Evolutionary conservation across 2,329 filamentous ascomycete species (phyloP).

Genomic region (Alternaria alternata): DNA sequence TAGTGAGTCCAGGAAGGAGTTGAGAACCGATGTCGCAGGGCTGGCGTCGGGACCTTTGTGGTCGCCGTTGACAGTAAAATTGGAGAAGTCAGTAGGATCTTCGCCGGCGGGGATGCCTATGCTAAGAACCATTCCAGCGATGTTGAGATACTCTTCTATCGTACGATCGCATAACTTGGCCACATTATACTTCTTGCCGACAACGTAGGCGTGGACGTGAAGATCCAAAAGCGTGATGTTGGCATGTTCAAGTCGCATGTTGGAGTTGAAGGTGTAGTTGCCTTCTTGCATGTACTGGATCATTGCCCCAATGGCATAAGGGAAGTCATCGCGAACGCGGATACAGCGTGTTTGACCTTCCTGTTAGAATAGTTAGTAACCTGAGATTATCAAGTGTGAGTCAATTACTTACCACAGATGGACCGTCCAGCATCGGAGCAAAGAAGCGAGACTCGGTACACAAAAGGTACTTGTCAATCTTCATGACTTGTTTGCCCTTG

Average conservation of each 20-base stretch:
- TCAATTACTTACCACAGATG: conserved; percentile 13
- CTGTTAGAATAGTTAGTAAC: not conserved
- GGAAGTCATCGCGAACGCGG: conserved; percentile 33
- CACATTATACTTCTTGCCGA: conserved; percentile 32
- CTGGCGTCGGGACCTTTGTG: not conserved
- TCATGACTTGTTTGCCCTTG: conserved; percentile 24
- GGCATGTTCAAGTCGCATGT: conserved; percentile 14
- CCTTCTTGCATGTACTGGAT: conserved; percentile 30
- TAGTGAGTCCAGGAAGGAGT: conserved; percentile 32
- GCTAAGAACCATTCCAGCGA: conserved; percentile 17
- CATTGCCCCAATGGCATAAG: conserved; percentile 28
- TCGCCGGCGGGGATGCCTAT: not conserved
- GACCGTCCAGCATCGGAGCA: conserved; percentile 16
- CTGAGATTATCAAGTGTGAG: not conserved
- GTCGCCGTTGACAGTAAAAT: not conserved
- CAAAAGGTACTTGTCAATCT: conserved; percentile 24
- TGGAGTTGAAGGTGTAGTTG: conserved; percentile 27
- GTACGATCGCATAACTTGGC: conserved; percentile 19
- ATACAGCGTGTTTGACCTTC: conserved; percentile 18
- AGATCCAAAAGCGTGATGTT: conserved; percentile 33
- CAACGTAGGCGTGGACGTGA: conserved; percentile 36
- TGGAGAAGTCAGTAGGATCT: not conserved
- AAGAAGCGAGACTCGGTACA: conserved; percentile 28
- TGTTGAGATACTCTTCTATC: conserved; percentile 21
- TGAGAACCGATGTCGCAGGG: not conserved